phyloP scores from a whole-genome alignment of 352 stramenopile species.

The Vaucheria bursata region DNA sequence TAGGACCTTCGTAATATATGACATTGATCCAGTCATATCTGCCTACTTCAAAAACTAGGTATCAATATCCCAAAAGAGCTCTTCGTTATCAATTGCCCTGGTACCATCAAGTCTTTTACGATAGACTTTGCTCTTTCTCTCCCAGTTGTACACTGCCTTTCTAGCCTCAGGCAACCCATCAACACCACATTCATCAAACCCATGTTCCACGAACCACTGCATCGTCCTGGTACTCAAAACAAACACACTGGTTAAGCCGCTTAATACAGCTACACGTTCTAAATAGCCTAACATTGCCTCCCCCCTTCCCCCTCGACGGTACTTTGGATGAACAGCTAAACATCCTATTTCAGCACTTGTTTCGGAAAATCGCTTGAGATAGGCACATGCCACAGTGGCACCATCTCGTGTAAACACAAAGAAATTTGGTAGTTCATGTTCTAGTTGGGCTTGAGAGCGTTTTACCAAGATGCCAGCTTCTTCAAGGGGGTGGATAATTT shows the following conservation, averaged over 20 bases:
- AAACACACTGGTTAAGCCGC: constrained; percentile 80
- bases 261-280: constrained; percentile 68
- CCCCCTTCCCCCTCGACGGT: constrained; percentile 59
- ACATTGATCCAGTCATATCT: not conserved
- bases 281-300: constrained; percentile 80
- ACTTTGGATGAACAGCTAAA: constrained; percentile 72
- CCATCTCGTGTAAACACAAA: constrained; percentile 73
- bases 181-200: constrained; percentile 78
- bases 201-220: constrained; percentile 94
- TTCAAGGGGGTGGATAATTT: constrained; percentile 58
- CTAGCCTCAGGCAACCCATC: constrained; percentile 61
- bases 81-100: constrained; percentile 62
- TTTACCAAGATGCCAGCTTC: constrained; percentile 72
- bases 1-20: not conserved
- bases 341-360: constrained; percentile 78
- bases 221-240: constrained; percentile 94
- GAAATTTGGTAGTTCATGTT: constrained; percentile 73
- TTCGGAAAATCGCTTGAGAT: constrained; percentile 73
- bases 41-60: constrained; percentile 10
- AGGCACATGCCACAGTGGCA: constrained; percentile 72
- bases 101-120: constrained; percentile 33
- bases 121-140: constrained; percentile 52
- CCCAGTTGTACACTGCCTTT: constrained; percentile 56
- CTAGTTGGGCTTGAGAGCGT: constrained; percentile 72
- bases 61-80: constrained; percentile 68